Conservation (phyloP, 768 basidiomycete genomes). For the Mrakia hoshinonis region DNA sequence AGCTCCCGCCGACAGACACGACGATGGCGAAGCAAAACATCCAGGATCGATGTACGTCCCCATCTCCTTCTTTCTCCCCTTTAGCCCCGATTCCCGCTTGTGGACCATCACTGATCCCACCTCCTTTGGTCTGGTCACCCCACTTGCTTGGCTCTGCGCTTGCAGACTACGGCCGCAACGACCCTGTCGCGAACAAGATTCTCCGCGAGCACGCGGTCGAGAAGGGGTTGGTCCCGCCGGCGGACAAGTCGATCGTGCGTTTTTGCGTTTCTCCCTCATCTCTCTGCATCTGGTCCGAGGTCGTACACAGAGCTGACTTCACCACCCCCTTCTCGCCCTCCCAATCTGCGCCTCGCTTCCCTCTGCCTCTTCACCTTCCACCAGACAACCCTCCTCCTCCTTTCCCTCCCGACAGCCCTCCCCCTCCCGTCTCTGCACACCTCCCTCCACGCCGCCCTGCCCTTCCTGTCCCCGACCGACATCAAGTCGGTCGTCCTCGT, state of each 20-base stretch:
- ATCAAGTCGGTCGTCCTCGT: conserved; percentile 80
- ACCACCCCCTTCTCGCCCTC: background rate
- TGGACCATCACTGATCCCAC: no score
- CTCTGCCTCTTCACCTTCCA: conserved; percentile 29
- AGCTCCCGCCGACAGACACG: conserved; percentile 65
- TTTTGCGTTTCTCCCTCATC: background rate
- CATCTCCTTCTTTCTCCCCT: background rate
- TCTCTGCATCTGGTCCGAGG: background rate
- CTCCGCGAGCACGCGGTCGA: conserved; percentile 65
- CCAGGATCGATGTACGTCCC: conserved; percentile 58
- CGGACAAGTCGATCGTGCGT: conserved; percentile 75
- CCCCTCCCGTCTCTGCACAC: conserved; percentile 75
- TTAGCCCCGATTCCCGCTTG: no score
- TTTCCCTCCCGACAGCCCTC: conserved; percentile 55
- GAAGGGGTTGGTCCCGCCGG: conserved; percentile 80
- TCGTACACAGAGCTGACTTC: background rate
- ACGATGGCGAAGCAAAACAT: conserved; percentile 85
- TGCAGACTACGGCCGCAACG: conserved; percentile 67
- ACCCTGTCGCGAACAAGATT: conserved; percentile 90
- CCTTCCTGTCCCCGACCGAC: conserved; percentile 54
- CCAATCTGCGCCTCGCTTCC: background rate
- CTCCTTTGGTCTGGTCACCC: no score
- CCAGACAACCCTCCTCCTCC: background rate
- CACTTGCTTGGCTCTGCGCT: background rate
- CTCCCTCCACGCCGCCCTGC: conserved; percentile 58